Evolutionary conservation across 768 basidiomycete species (phyloP).

Genomic region (Trametes punicea): DNA sequence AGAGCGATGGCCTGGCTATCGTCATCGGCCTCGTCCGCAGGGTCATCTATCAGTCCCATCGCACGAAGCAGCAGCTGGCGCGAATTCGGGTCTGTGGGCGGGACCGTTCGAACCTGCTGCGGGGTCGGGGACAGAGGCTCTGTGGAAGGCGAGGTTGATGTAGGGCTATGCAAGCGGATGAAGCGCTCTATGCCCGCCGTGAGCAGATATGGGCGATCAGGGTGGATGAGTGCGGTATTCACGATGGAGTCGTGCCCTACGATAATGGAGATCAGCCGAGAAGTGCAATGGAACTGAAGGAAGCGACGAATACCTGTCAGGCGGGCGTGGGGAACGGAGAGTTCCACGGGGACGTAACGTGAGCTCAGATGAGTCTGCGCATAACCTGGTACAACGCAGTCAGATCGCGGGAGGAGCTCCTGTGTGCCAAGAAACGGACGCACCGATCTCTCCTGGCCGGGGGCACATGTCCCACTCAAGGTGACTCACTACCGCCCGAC

Average conservation of each 20-base stretch:
- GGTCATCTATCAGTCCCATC: slow-evolving; percentile 30
- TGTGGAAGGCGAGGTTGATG: slow-evolving; percentile 45
- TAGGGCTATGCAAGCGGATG: slow-evolving; percentile 67
- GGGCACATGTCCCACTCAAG: slow-evolving; percentile 43
- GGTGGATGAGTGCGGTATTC: slow-evolving; percentile 72
- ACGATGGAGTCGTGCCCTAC: slow-evolving; percentile 75
- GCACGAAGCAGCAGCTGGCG: slow-evolving; percentile 38
- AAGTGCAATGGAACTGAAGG: background rate
- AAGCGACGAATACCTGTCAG: slow-evolving; percentile 46
- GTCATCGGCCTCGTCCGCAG: slow-evolving; percentile 31
- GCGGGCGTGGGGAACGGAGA: slow-evolving; percentile 60
- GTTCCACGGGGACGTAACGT: slow-evolving; percentile 57
- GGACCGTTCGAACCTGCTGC: slow-evolving; percentile 44
- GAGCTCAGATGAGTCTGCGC: slow-evolving; percentile 18
- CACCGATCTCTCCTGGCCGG: slow-evolving; percentile 38
- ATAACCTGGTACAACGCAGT: no score
- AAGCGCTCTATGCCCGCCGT: slow-evolving; percentile 75
- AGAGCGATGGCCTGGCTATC: slow-evolving; percentile 56
- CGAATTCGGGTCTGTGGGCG: slow-evolving; percentile 34
- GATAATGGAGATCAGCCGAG: background rate
- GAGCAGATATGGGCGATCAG: slow-evolving; percentile 58
- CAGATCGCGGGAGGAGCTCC: no score
- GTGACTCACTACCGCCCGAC: slow-evolving; percentile 43
- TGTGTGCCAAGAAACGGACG: no score
- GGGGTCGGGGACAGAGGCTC: slow-evolving; percentile 46